Conservation (phyloP, 306 rosid genomes). For the Leucaena leucocephala region DNA sequence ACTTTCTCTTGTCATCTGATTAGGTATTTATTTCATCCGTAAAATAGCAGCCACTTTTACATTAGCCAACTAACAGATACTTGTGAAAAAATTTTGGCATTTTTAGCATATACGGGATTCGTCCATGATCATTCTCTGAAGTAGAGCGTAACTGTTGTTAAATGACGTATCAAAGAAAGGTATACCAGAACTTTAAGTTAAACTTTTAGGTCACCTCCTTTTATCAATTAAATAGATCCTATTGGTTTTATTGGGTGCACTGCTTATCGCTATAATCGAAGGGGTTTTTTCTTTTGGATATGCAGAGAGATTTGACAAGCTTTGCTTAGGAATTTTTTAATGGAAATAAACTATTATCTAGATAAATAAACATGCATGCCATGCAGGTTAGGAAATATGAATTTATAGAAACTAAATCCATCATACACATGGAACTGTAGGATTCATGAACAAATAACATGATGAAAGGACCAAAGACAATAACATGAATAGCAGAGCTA, state of each 20-base stretch:
- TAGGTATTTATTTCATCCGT: neutral
- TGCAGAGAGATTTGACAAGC: neutral
- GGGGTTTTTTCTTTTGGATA: neutral
- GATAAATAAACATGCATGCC: neutral
- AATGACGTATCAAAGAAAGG: neutral
- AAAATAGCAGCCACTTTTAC: neutral
- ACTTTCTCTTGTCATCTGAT: neutral
- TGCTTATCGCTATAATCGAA: neutral
- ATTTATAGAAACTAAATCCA: neutral
- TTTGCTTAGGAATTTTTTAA: too few species aligned
- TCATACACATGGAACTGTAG: too few species aligned
- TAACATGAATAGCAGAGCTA: too few species aligned
- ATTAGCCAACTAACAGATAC: neutral
- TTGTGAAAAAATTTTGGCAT: neutral
- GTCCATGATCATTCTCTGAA: neutral
- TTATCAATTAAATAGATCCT: too few species aligned
- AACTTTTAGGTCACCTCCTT: neutral
- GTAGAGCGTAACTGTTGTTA: neutral
- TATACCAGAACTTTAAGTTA: neutral
- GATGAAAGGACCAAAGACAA: too few species aligned
- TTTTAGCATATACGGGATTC: neutral
- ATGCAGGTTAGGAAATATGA: neutral
- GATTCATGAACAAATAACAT: too few species aligned
- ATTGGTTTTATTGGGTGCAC: neutral
- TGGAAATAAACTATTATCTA: too few species aligned